Evolutionary conservation across 352 stramenopile genomes (phyloP).

Genomic region (Pythium folliculosum): DNA sequence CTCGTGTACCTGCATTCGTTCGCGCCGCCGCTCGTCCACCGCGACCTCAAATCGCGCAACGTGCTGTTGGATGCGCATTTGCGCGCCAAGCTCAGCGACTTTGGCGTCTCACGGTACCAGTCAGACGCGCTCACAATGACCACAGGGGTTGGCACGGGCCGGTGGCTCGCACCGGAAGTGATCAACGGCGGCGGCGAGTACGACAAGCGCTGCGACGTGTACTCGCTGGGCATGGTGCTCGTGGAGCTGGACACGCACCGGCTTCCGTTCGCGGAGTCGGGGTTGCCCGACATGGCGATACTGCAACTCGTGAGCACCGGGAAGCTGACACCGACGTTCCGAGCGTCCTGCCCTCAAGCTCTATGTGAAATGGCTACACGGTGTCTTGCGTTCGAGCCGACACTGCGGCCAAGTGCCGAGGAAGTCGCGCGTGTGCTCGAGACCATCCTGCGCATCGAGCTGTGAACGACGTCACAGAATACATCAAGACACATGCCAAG

Average conservation of each 20-base stretch:
- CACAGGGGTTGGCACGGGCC: conserved; percentile 18
- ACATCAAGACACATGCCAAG: too few species aligned
- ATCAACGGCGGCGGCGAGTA: conserved; percentile 18
- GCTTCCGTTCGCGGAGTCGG: conserved; percentile 24
- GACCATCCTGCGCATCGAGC: too few species aligned
- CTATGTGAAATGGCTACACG: background rate
- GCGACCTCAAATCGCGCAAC: conserved; percentile 52
- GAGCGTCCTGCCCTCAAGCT: background rate
- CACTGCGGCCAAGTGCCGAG: background rate
- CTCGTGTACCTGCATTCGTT: conserved; percentile 84
- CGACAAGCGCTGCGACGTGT: conserved; percentile 19
- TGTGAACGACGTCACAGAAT: too few species aligned
- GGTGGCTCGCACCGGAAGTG: conserved; percentile 26
- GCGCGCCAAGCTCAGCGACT: conserved; percentile 62
- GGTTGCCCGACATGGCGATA: conserved; percentile 12
- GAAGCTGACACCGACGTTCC: conserved; percentile 5
- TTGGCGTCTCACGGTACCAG: conserved; percentile 47
- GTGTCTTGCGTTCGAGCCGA: conserved; percentile 14
- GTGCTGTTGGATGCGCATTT: conserved; percentile 24
- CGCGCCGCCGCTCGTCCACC: conserved; percentile 39
- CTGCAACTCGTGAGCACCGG: conserved; percentile 1
- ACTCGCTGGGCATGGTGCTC: conserved; percentile 22
- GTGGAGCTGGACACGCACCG: conserved; percentile 21
- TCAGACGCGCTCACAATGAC: conserved; percentile 22
- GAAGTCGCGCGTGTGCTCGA: background rate